Percentiles rank a stretch among this genome's conserved stretches.
Evolutionary conservation across 768 basidiomycete genomes (phyloP).

Genomic region (Lactarius sanguifluus): DNA sequence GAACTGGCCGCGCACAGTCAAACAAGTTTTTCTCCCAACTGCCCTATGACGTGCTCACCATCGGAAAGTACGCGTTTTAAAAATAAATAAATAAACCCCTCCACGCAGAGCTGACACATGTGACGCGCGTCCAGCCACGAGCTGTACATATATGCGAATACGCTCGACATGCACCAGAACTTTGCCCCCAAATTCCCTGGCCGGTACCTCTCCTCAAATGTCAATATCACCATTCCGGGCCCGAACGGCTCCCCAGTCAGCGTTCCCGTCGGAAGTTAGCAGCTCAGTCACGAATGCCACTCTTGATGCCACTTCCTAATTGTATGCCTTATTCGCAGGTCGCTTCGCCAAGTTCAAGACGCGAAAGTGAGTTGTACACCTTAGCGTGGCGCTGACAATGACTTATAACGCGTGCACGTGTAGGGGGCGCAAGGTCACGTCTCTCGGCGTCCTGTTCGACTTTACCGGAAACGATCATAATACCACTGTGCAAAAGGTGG

Average conservation of each 20-base stretch:
- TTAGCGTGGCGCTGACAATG: neutral
- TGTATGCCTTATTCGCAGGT: conserved; percentile 36
- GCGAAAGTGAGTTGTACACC: conserved; percentile 49
- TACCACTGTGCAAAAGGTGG: conserved; percentile 73
- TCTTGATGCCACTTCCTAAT: neutral
- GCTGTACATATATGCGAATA: conserved; percentile 65
- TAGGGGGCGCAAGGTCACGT: conserved; percentile 70
- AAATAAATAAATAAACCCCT: neutral
- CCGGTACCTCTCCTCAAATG: conserved; percentile 80
- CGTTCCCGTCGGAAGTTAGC: conserved; percentile 47
- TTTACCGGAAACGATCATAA: conserved; percentile 70
- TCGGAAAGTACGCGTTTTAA: conserved; percentile 67
- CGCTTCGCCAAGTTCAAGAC: conserved; percentile 75
- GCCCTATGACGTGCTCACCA: conserved; percentile 79
- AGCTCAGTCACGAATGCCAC: neutral
- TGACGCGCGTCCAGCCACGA: conserved; percentile 57
- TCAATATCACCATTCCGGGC: conserved; percentile 71
- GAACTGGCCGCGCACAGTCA: conserved; percentile 41
- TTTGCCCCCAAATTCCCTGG: conserved; percentile 67
- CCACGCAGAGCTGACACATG: conserved; percentile 1
- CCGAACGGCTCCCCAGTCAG: conserved; percentile 38
- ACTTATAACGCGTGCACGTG: conserved; percentile 5
- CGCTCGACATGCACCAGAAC: conserved; percentile 70
- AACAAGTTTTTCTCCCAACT: conserved; percentile 71
- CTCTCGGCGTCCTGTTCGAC: conserved; percentile 77